Conservation (phyloP, 2,329 filamentous ascomycete genomes). For the Cercospora zeae-maydis region DNA sequence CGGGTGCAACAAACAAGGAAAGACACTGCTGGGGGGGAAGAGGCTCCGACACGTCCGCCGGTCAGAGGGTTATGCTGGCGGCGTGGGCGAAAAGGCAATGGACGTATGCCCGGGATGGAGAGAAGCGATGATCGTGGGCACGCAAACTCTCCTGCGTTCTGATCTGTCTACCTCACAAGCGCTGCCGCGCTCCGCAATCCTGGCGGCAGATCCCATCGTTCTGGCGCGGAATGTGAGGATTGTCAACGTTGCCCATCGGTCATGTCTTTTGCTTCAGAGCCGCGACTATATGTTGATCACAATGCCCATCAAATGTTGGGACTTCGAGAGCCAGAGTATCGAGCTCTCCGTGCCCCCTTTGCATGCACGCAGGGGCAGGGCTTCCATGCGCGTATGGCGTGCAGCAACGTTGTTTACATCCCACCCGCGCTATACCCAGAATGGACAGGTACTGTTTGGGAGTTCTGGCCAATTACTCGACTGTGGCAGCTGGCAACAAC, state of each 20-base stretch:
- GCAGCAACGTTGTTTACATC: slow-evolving; percentile 7
- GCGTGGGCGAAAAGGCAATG: not conserved
- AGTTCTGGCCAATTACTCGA: not conserved
- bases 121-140: slow-evolving; percentile 1
- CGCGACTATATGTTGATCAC: not conserved
- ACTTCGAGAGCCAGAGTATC: not conserved
- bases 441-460: not conserved
- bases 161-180: slow-evolving; percentile 6
- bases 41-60: not conserved
- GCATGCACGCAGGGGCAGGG: not conserved
- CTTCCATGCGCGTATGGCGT: slow-evolving; percentile 8
- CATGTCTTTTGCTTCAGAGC: not conserved
- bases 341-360: not conserved
- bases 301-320: not conserved
- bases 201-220: slow-evolving; percentile 1
- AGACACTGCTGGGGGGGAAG: not conserved
- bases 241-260: not conserved
- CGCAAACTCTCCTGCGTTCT: slow-evolving; percentile 7
- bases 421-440: not conserved
- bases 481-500: not conserved
- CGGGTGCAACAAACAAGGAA: not conserved
- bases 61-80: not conserved
- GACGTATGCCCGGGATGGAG: not conserved
- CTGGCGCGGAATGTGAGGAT: slow-evolving; percentile 1
- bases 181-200: slow-evolving; percentile 5